Conservation (phyloP, 1,139 yeast genomes). For the Kodamaea ohmeri region DNA sequence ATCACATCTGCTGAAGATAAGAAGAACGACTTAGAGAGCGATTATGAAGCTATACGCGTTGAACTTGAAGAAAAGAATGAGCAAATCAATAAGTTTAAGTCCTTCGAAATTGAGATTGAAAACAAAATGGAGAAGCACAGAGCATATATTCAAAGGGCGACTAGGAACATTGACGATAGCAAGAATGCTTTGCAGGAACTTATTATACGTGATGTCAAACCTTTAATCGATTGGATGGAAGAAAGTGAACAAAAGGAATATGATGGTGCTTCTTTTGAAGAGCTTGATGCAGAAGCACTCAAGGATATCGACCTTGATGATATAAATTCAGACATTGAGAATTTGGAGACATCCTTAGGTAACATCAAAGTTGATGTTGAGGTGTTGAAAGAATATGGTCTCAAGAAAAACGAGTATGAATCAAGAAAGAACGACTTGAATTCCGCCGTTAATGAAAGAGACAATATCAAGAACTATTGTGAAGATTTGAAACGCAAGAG, state of each 20-base stretch:
- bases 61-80: conserved; percentile 50
- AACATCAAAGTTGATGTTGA: conserved; percentile 69
- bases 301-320: conserved; percentile 46
- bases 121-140: conserved; percentile 62
- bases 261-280: conserved; percentile 37
- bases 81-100: conserved; percentile 58
- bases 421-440: conserved; percentile 65
- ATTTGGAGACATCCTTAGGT: conserved; percentile 55
- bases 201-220: conserved; percentile 51
- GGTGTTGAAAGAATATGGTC: conserved; percentile 72
- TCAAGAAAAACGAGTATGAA: conserved; percentile 61
- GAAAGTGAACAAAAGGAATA: conserved; percentile 36
- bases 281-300: conserved; percentile 53
- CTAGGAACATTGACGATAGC: conserved; percentile 36
- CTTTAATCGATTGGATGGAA: conserved; percentile 50
- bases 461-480: conserved; percentile 56
- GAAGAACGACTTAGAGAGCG: conserved; percentile 34
- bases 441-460: conserved; percentile 64
- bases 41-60: conserved; percentile 38
- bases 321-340: conserved; percentile 52
- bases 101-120: conserved; percentile 67
- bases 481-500: conserved; percentile 75
- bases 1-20: conserved; percentile 24
- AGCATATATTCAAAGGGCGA: conserved; percentile 40
- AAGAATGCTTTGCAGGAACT: conserved; percentile 38